Evolutionary conservation across 108 stramenopile species (phyloP).

Genomic region (Mediolabrus comicus): DNA sequence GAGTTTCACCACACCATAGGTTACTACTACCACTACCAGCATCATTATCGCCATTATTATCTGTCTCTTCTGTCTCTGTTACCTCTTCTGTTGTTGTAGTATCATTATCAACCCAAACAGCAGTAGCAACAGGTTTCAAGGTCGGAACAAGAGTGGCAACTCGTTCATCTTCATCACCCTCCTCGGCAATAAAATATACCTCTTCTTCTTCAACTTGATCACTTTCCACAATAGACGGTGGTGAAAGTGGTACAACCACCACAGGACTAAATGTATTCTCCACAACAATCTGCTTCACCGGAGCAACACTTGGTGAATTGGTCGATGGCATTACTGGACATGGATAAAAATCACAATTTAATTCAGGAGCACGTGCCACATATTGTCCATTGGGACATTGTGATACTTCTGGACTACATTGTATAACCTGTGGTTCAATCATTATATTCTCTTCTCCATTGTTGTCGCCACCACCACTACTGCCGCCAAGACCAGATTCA

Average conservation of each 20-base stretch:
- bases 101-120: not conserved
- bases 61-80: not conserved
- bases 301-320: too few species aligned
- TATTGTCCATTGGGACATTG: conserved; percentile 28
- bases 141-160: not conserved
- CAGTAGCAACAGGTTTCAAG: not conserved
- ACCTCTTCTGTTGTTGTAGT: not conserved
- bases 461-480: not conserved
- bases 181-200: too few species aligned
- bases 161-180: too few species aligned
- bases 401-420: conserved; percentile 33
- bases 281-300: too few species aligned
- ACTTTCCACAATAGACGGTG: too few species aligned
- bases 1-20: not conserved
- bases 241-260: not conserved
- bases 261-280: too few species aligned
- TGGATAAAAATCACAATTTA: conserved; percentile 44
- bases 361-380: conserved; percentile 31
- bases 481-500: not conserved
- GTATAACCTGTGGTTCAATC: not conserved
- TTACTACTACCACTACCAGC: not conserved
- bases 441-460: not conserved
- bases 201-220: too few species aligned
- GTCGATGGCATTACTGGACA: conserved; percentile 11
- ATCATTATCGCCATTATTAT: not conserved